phyloP scores from a whole-genome alignment of 257 asterid genomes.

The Forsythia suspensa region DNA sequence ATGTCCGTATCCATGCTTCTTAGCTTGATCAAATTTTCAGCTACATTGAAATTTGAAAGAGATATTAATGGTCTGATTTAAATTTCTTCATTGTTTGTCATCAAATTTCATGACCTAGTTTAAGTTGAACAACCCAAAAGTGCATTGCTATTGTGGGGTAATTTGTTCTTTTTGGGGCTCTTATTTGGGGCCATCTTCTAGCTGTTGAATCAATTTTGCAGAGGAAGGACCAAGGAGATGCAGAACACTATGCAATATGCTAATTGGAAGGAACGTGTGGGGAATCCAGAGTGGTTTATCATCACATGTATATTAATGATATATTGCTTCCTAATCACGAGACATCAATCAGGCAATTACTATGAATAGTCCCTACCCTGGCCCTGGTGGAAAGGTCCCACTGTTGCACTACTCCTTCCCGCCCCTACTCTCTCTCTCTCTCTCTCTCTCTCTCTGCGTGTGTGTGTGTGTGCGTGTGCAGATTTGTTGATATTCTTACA shows the following conservation, averaged over 20 bases:
- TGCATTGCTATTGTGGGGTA: no score
- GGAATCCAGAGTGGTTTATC: background rate
- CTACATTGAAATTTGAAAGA: no score
- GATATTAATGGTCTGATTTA: no score
- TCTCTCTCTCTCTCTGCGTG: no score
- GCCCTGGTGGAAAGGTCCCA: background rate
- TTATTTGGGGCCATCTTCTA: no score
- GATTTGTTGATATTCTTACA: conserved; percentile 10
- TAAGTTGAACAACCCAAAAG: no score
- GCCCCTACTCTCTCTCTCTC: background rate
- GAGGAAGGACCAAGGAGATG: background rate
- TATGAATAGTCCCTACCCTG: background rate
- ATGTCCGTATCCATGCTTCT: background rate
- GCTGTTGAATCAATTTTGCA: background rate
- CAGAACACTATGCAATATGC: background rate
- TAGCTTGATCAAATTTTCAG: background rate
- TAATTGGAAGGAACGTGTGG: background rate
- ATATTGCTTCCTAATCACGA: background rate
- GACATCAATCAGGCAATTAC: background rate
- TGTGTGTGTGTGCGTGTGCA: background rate
- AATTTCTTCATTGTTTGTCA: no score
- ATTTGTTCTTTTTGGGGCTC: background rate
- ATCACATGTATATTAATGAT: no score
- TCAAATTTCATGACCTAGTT: no score
- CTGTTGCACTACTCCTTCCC: background rate